These are phyloP conservation scores for Eremomyces bilateralis DNA, from an alignment of 495 filamentous ascomycete genomes.

Conservation along the genomic window DNA sequence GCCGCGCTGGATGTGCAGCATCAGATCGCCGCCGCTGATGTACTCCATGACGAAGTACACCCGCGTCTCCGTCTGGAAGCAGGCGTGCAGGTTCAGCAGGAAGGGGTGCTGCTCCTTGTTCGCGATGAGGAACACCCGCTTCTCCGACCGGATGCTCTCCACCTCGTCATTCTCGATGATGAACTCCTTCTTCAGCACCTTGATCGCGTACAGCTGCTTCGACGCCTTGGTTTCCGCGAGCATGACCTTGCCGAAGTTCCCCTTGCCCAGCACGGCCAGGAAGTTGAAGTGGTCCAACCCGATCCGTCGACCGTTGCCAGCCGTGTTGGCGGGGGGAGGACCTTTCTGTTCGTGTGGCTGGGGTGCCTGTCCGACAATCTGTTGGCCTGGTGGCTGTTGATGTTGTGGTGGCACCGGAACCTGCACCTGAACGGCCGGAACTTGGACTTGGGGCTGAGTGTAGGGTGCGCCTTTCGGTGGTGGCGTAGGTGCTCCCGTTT, in stretches of 20 bases:
- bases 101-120: conserved; percentile 98
- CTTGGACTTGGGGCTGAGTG: conserved; percentile 17
- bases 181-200: conserved; percentile 99
- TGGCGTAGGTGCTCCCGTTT: conserved; percentile 11
- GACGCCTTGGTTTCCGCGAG: conserved; percentile 85
- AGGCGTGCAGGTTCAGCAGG: conserved; percentile 84
- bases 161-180: conserved; percentile 99
- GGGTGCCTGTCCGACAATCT: conserved; percentile 23
- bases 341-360: conserved; percentile 7
- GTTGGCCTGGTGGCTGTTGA: conserved; percentile 7
- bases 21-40: conserved; percentile 94
- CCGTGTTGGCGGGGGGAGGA: conserved; percentile 17
- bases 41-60: conserved; percentile 99
- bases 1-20: conserved; percentile 95
- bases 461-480: conserved; percentile 20
- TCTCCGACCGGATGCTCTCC: conserved; percentile 96
- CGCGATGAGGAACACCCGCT: conserved; percentile 87
- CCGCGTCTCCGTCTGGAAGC: conserved; percentile 96
- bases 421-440: conserved; percentile 15
- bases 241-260: conserved; percentile 99
- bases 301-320: conserved; percentile 54
- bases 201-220: conserved; percentile 91
- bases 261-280: conserved; percentile 93
- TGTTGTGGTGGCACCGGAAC: conserved; percentile 11
- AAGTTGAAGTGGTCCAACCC: conserved; percentile 99